phyloP scores from a whole-genome alignment of 805 yeast species.

The Starmerella potacharoeniae region DNA sequence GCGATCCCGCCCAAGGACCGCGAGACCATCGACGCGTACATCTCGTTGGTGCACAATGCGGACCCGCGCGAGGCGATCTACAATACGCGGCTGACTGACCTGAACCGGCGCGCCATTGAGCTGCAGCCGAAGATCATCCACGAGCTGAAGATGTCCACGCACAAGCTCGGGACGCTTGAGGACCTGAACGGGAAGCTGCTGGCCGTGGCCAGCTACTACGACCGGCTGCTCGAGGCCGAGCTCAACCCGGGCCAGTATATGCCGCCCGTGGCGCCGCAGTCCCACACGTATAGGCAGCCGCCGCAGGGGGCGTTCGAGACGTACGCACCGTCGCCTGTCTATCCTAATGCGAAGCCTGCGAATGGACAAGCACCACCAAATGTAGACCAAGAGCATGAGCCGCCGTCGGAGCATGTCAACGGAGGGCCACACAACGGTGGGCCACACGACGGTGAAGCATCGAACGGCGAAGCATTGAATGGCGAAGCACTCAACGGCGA shows the following conservation, averaged over 20 bases:
- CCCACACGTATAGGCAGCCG: constrained; percentile 2
- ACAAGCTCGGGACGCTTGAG: constrained; percentile 21
- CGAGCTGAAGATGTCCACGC: constrained; percentile 19
- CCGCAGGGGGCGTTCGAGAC: constrained; percentile 2
- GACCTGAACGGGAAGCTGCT: constrained; percentile 21
- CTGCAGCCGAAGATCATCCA: constrained; percentile 21
- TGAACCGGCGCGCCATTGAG: constrained; percentile 17
- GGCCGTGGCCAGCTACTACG: constrained; percentile 22
- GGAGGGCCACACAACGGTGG: no score
- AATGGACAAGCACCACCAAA: no score
- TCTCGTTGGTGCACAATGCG: constrained; percentile 9
- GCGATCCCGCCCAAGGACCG: constrained; percentile 11
- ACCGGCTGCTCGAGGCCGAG: constrained; percentile 22
- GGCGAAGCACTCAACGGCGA: background rate
- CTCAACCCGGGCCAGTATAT: constrained; percentile 16
- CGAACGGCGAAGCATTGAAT: no score
- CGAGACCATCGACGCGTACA: constrained; percentile 10
- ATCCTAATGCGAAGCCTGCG: background rate
- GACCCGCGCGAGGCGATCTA: constrained; percentile 22
- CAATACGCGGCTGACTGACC: constrained; percentile 14
- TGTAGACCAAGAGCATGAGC: no score
- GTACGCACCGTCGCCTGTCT: background rate
- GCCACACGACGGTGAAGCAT: no score
- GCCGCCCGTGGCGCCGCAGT: background rate
- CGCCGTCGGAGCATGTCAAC: no score